Evolutionary conservation across 768 basidiomycete species (phyloP), one percentile per base, ranked within the genome.

Genomic region (Macrocybe gigantea): DNA sequence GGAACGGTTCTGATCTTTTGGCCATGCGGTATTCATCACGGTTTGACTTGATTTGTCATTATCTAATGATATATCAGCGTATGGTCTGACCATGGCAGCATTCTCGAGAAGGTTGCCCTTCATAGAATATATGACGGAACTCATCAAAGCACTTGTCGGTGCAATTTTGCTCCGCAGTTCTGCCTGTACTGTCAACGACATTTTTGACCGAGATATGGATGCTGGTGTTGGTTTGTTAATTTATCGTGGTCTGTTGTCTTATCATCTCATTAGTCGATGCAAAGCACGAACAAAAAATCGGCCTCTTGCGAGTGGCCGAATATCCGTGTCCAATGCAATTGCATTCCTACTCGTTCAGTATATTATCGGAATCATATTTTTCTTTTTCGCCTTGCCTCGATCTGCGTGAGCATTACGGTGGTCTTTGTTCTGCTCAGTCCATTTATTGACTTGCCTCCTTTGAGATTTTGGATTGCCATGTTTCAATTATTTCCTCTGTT

Each of bases 141-240:
- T 76, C 7, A 35, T 63, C 7, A 63, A 67, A 38, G 71, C 61
- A 47, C 52, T 72, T 2, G 44, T 73, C 32, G 66, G 64, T 3
- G 72, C 75, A 1, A 70, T 76, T 47, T 53, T 71, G 32, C 50
- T 78, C 32, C 70, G 72, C 33, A 63, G 72, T 45, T 75, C 77
- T 1, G 78, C 77, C 1, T 79, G 78, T 52, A 77, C 77, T 2
- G 62, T 79, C 32, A 79, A 80, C 49, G 78, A 80, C 49, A 78
- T 80, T 12, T 70, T 77, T 44, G 78, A 80, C 56, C 67, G 72
- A 9, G 55, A 75, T 15, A 64, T 78, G 55, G 78, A 80, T 55
- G 74, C 71, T 14, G 72, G 71, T 44, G 77, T 80, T 49, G 77
- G 78, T 76, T 61, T 30, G 22, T 31, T 34, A 13, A 43, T 62